phyloP scores from a whole-genome alignment of 345 rosid species.

The Citrus hindsii region DNA sequence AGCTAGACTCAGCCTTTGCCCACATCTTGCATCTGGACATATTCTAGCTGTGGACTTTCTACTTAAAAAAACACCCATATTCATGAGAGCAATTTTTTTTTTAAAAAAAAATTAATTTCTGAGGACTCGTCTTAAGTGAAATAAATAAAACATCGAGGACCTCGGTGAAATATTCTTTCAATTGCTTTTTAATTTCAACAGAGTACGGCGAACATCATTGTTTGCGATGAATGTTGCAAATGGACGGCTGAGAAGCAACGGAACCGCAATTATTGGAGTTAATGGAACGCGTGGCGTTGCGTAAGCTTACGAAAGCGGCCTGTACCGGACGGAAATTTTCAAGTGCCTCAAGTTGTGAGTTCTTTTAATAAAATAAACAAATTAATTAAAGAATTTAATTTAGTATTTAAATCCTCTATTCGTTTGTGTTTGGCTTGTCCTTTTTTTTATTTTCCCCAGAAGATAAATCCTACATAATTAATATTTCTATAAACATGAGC shows the following conservation, averaged over 20 bases:
- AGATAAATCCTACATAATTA: too few relatives aligned
- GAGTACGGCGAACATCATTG: constrained; percentile 3
- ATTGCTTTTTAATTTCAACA: neutral
- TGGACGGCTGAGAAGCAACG: constrained; percentile 14
- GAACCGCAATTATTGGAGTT: constrained; percentile 10
- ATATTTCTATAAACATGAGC: too few relatives aligned
- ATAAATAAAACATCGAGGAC: neutral
- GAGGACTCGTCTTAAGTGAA: neutral
- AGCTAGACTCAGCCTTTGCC: too few relatives aligned
- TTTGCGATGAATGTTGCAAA: neutral
- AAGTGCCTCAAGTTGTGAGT: constrained; percentile 11
- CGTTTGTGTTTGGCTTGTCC: too few relatives aligned
- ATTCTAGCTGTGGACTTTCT: too few relatives aligned
- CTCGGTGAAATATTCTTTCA: neutral
- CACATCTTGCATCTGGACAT: too few relatives aligned
- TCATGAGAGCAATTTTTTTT: too few relatives aligned
- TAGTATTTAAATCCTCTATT: too few relatives aligned
- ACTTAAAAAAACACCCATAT: too few relatives aligned
- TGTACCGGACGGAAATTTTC: constrained; percentile 9
- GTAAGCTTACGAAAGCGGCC: neutral
- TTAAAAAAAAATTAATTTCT: too few relatives aligned
- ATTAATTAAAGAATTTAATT: too few relatives aligned
- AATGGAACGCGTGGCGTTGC: constrained; percentile 3
- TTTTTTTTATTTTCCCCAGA: too few relatives aligned
- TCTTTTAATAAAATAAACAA: neutral